Evolutionary conservation across 2,329 filamentous ascomycete genomes (phyloP), one percentile per base, ranked within the genome.

Genomic region (Aureobasidium musti): DNA sequence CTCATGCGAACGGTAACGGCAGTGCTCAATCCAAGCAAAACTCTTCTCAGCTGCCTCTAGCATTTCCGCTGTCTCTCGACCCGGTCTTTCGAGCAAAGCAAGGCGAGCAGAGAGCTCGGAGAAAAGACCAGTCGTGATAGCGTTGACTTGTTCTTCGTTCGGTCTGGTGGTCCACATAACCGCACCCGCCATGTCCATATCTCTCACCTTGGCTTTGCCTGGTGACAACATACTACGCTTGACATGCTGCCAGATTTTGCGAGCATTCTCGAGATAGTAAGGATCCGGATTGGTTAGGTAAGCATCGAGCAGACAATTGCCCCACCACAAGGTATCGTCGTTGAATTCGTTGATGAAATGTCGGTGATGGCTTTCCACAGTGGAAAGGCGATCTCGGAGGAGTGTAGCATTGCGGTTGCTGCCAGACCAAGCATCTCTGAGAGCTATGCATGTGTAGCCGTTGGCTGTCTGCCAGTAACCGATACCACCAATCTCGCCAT

Each of bases 391-490:
- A 6, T 69, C 52, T 2, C 67, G 65, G 13, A 74, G 50, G 5
- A 39, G 33, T 13, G 67, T 59, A 57, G 71, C 72, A 56, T 74
- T 71, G 26, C 68, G 61, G 13, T 65, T 69, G 23, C 61, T 69
- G 37, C 64, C 67, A 3, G 72, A 71, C 68, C 70, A 73, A 14
- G 66, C 54, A 45, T 74, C 72, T 39, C 71, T 69, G 7, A 73
- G 70, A 28, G 71, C 71, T 30, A 73, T 72, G 19, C 72, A 72
- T 5, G 72, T 73, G 66, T 73, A 74, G n/a, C 68, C 73, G 47
- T 74, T 74, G 30, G 72, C 73, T 11, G 68, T 69, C 61, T 74
- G 72, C 73, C 73, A 74, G 68, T 72, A 74, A 13, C 72, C 72
- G 26, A 74, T 73, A 41, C 72, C 72, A 52, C 67, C 67, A 37